Conservation (phyloP, 257 asterid species). For the Lithospermum erythrorhizon region DNA sequence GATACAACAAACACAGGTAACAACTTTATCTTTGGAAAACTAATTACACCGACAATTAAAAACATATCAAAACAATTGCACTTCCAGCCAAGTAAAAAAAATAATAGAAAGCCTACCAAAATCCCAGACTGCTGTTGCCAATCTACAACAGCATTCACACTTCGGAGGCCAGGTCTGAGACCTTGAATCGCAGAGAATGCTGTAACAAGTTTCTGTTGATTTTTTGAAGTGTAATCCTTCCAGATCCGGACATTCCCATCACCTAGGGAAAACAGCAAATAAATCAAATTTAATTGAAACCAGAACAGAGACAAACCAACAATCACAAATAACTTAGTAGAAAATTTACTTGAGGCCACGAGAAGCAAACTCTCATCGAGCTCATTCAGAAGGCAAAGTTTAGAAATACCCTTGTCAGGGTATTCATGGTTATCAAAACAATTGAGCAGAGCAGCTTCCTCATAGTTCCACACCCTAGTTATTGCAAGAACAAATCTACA, state of each 20-base stretch:
- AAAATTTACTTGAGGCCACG: slow-evolving; percentile 84
- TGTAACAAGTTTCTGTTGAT: slow-evolving; percentile 77
- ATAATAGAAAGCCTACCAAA: slow-evolving; percentile 20
- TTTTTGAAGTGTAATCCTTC: slow-evolving; percentile 72
- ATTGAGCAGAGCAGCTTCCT: slow-evolving; percentile 76
- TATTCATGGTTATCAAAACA: slow-evolving; percentile 79
- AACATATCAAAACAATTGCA: not conserved
- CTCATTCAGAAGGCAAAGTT: slow-evolving; percentile 87
- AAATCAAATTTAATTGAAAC: slow-evolving; percentile 5
- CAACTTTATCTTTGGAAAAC: too few species aligned
- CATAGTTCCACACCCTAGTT: slow-evolving; percentile 41
- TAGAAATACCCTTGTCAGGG: slow-evolving; percentile 88
- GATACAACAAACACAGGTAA: too few species aligned
- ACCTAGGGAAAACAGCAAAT: slow-evolving; percentile 31
- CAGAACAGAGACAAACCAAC: slow-evolving; percentile 6
- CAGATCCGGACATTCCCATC: slow-evolving; percentile 89
- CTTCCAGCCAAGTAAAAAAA: not conserved
- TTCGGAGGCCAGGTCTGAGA: slow-evolving; percentile 72
- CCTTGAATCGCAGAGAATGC: slow-evolving; percentile 87
- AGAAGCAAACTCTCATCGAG: slow-evolving; percentile 90
- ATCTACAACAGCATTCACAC: slow-evolving; percentile 91
- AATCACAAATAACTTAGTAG: not conserved
- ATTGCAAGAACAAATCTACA: slow-evolving; percentile 3
- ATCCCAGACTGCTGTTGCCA: slow-evolving; percentile 99
- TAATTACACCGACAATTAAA: too few species aligned